Evolutionary conservation across 768 basidiomycete species (phyloP).

Genomic region (Tubosaeta sp.): DNA sequence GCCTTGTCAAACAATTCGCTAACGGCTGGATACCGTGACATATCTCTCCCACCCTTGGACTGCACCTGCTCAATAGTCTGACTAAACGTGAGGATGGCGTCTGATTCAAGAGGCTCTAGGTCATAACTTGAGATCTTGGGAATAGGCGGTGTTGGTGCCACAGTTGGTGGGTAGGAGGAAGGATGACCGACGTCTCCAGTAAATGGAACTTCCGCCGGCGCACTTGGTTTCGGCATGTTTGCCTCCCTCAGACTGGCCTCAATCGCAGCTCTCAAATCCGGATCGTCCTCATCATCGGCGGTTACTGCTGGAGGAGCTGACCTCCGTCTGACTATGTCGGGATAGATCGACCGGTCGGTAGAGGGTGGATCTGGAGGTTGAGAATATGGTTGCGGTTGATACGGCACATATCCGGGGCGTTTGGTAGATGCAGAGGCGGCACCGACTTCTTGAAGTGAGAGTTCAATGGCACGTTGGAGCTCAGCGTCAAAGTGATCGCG

Average conservation of each 20-base stretch:
- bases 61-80: conserved; percentile 86
- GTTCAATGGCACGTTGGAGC: conserved; percentile 87
- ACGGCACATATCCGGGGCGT: conserved; percentile 66
- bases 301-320: conserved; percentile 23
- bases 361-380: conserved; percentile 65
- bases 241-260: conserved; percentile 92
- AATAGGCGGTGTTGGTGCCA: conserved; percentile 32
- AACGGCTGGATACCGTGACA: conserved; percentile 79
- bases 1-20: conserved; percentile 84
- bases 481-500: conserved; percentile 79
- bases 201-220: conserved; percentile 59
- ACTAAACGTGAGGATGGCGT: conserved; percentile 85
- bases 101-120: conserved; percentile 74
- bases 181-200: conserved; percentile 47
- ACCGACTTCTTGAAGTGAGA: conserved; percentile 78
- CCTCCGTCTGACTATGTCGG: conserved; percentile 17
- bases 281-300: conserved; percentile 78
- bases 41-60: conserved; percentile 70
- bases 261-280: conserved; percentile 89
- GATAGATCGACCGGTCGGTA: conserved; percentile 53
- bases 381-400: conserved; percentile 42
- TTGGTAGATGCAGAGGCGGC: conserved; percentile 40
- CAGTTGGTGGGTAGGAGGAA: conserved; percentile 43
- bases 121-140: conserved; percentile 74
- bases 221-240: conserved; percentile 72